These are phyloP conservation scores for Phytopythium montanum DNA, from an alignment of 352 stramenopile species.

Conservation along the genomic window DNA sequence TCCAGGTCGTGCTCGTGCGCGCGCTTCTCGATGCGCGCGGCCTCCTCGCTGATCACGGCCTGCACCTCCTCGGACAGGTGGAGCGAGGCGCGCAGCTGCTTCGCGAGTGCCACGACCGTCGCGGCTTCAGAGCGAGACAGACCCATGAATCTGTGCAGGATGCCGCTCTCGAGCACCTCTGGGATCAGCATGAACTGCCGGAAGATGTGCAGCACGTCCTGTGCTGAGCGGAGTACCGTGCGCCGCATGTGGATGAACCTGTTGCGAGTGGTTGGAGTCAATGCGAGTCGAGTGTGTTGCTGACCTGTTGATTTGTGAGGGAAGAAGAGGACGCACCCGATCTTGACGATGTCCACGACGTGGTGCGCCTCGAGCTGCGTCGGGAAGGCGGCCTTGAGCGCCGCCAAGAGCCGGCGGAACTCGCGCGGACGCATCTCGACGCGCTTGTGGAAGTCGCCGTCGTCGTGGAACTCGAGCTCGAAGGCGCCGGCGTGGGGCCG, in stretches of 20 bases:
- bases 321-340: slow-evolving; percentile 9
- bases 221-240: slow-evolving; percentile 11
- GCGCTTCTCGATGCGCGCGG: slow-evolving; percentile 7
- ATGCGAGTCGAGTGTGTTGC: not conserved
- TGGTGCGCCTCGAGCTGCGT: slow-evolving; percentile 17
- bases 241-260: slow-evolving; percentile 19
- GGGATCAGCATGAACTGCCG: slow-evolving; percentile 25
- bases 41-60: slow-evolving; percentile 15
- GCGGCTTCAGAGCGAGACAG: slow-evolving; percentile 5
- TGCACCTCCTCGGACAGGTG: slow-evolving; percentile 12
- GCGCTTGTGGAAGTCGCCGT: slow-evolving; percentile 12
- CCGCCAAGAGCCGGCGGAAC: slow-evolving; percentile 14
- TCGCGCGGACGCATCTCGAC: slow-evolving; percentile 13
- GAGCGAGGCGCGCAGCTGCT: slow-evolving; percentile 10
- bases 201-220: slow-evolving; percentile 22
- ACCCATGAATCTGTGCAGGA: slow-evolving; percentile 15
- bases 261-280: not conserved
- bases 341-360: slow-evolving; percentile 19
- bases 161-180: slow-evolving; percentile 19
- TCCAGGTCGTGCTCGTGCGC: slow-evolving; percentile 16
- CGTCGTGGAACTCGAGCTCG: slow-evolving; percentile 15
- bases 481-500: not conserved
- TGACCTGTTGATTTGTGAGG: not conserved
- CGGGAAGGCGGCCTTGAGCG: slow-evolving; percentile 15
- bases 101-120: slow-evolving; percentile 5